These are phyloP conservation scores for Ensete glaucum DNA, from an alignment of 176 grass and related monocot species.

Conservation along the genomic window DNA sequence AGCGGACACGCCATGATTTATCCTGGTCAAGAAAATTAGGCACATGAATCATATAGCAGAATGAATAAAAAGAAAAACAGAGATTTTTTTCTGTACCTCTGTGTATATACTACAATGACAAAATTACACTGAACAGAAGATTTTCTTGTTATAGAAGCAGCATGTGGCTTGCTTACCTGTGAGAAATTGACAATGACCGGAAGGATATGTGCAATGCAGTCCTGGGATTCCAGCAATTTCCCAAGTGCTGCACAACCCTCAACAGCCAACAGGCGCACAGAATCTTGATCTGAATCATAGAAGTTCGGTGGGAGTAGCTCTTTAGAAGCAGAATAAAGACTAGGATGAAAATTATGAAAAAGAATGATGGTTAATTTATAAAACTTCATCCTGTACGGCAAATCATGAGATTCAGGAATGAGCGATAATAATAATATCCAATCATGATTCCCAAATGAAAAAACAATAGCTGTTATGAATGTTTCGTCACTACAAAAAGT, in stretches of 20 bases:
- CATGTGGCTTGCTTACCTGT: slow-evolving; percentile 32
- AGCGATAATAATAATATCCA: neutral
- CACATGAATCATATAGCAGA: neutral
- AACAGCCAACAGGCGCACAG: slow-evolving; percentile 81
- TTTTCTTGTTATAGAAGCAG: neutral
- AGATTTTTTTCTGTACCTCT: neutral
- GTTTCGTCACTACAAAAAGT: neutral
- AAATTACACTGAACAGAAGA: neutral
- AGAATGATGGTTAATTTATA: neutral
- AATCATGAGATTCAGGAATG: neutral
- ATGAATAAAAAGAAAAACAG: neutral
- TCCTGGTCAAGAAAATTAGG: slow-evolving; percentile 37
- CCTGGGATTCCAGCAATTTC: slow-evolving; percentile 81
- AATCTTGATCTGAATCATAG: slow-evolving; percentile 83
- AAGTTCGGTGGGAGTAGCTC: neutral
- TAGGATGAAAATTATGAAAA: neutral
- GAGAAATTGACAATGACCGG: slow-evolving; percentile 88
- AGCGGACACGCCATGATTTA: slow-evolving; percentile 97
- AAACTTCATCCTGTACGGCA: neutral
- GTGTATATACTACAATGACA: neutral
- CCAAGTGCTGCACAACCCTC: slow-evolving; percentile 97
- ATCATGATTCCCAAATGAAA: neutral
- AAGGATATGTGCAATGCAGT: slow-evolving; percentile 85
- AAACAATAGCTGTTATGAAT: neutral
- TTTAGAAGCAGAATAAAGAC: neutral